Evolutionary conservation across 2,329 filamentous ascomycete genomes (phyloP).

Genomic region (Aspergillus awamori): DNA sequence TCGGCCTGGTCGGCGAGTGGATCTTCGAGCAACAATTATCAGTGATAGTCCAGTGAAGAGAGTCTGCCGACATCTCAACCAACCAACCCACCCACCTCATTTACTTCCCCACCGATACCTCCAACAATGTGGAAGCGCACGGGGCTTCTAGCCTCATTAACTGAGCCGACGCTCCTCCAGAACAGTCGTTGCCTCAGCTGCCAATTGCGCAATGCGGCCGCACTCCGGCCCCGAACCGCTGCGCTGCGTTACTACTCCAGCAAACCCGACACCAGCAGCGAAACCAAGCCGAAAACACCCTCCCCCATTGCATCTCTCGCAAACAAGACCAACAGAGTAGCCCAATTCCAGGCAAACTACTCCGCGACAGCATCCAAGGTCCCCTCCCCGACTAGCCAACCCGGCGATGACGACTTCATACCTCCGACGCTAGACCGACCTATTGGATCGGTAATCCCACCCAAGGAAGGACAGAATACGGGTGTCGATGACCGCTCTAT

Average conservation of each 20-base stretch:
- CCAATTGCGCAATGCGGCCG: conserved; percentile 35
- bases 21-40: conserved; percentile 5
- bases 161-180: conserved; percentile 31
- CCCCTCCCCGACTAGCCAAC: conserved; percentile 18
- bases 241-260: conserved; percentile 36
- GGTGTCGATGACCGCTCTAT: conserved; percentile 71
- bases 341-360: conserved; percentile 36
- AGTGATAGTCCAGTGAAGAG: background rate
- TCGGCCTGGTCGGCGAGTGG: conserved; percentile 7
- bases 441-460: conserved; percentile 78
- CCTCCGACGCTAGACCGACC: conserved; percentile 66
- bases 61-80: background rate
- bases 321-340: conserved; percentile 12
- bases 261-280: conserved; percentile 14
- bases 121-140: conserved; percentile 37
- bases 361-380: conserved; percentile 22
- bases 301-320: conserved; percentile 8
- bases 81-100: background rate
- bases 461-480: conserved; percentile 76
- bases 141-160: conserved; percentile 19
- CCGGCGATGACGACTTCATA: conserved; percentile 49
- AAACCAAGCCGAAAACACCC: conserved; percentile 16
- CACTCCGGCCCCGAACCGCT: conserved; percentile 19
- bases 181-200: conserved; percentile 39
- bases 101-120: background rate